Evolutionary conservation across 179 eudicot species (phyloP).

Genomic region (Nepenthes alata): DNA sequence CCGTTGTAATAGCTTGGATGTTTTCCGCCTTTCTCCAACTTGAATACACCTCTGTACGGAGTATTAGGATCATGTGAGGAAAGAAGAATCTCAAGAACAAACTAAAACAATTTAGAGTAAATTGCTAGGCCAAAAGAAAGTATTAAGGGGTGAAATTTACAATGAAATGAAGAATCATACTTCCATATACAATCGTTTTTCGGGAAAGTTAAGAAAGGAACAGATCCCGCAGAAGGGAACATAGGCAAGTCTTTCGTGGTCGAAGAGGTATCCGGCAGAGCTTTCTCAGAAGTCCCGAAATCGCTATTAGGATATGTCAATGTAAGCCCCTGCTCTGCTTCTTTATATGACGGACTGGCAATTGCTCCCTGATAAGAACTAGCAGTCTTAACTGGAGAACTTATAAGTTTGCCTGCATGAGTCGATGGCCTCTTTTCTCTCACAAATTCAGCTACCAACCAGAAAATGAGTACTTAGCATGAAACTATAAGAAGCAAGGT

Average conservation of each 20-base stretch:
- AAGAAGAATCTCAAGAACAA: not conserved
- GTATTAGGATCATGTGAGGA: not conserved
- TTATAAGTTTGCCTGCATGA: constrained; percentile 5
- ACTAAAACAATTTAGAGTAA: not conserved
- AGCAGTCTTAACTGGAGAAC: constrained; percentile 4
- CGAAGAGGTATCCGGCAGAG: constrained; percentile 5
- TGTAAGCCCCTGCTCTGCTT: constrained; percentile 1
- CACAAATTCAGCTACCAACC: constrained; percentile 5
- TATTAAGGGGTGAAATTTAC: not conserved
- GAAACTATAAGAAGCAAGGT: not conserved
- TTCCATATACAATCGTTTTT: constrained; percentile 28
- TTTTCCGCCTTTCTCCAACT: constrained; percentile 21
- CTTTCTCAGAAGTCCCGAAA: constrained; percentile 10
- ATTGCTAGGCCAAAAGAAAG: not conserved
- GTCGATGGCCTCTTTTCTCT: constrained; percentile 11
- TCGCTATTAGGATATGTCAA: constrained; percentile 3
- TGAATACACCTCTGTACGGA: constrained; percentile 27
- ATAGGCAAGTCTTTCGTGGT: constrained; percentile 8
- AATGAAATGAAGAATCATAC: constrained; percentile 18
- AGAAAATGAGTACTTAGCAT: not conserved
- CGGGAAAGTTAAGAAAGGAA: constrained; percentile 20
- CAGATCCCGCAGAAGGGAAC: constrained; percentile 1
- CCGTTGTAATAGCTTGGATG: constrained; percentile 16
- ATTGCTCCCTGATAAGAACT: constrained; percentile 10
- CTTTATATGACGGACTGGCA: constrained; percentile 4